Evolutionary conservation across 164 flowering plant species (phyloP).

Genomic region (Tetrastigma voinierianum): DNA sequence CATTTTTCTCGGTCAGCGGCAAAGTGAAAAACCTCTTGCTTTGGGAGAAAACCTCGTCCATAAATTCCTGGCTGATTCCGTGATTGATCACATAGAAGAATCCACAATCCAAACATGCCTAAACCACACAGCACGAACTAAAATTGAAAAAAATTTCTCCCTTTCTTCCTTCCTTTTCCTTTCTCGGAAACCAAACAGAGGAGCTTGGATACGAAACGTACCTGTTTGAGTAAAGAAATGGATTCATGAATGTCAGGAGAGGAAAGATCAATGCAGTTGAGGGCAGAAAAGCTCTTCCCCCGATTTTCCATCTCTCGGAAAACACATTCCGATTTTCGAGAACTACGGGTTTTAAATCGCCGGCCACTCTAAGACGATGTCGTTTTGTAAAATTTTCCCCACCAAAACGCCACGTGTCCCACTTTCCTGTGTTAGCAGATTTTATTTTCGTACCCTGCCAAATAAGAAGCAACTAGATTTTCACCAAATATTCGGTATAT

Average conservation of each 20-base stretch:
- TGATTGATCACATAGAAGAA: conserved; percentile 93
- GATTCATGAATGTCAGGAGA: conserved; percentile 47
- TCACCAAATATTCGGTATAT: no score
- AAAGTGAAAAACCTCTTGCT: conserved; percentile 67
- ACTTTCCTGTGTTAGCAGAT: no score
- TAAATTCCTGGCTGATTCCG: conserved; percentile 78
- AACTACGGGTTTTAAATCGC: no score
- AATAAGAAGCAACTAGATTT: no score
- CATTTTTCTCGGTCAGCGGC: conserved; percentile 67
- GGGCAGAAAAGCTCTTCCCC: conserved; percentile 24
- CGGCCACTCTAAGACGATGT: no score
- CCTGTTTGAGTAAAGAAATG: conserved; percentile 79
- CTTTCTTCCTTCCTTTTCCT: no score
- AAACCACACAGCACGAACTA: conserved; percentile 2
- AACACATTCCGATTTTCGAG: background rate
- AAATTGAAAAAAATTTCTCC: background rate
- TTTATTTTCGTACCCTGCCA: no score
- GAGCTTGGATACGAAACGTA: conserved; percentile 9
- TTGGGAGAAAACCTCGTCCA: conserved; percentile 82
- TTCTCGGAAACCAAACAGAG: background rate
- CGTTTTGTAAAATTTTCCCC: no score
- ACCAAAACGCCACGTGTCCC: no score
- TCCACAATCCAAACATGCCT: conserved; percentile 94
- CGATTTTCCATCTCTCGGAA: conserved; percentile 16
- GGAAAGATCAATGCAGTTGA: conserved; percentile 82